Base-by-base conservation (phyloP, 805 yeast genomes). In the Maudiozyma bulderi region DNA sequence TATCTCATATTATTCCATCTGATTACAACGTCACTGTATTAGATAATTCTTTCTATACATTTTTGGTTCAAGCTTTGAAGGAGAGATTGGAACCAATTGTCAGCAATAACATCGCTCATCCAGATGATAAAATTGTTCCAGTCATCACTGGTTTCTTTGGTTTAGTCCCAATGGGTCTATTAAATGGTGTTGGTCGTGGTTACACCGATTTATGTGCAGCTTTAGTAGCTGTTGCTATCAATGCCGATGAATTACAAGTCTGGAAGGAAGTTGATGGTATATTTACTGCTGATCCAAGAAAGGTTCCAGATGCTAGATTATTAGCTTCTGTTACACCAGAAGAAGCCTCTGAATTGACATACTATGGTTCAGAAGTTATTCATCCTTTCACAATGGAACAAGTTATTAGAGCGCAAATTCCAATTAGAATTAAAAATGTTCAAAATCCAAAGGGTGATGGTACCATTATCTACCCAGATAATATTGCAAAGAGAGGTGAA, bases 181-280 rank as follows among this genome's bases (percentile, higher is more conserved):
- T 93, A 55, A 84, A 84, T 59, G 87, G 95, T 47, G 95, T 93
- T 49, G 99, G 99, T 43, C 81, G 99, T 63, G 99, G 99, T 38
- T 93, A 93, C 69, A 93, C 99, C 8, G 99, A 93, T 66, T 73
- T 93, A 58, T 93, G 99, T 73, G 99, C 99, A 15, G 99, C 98
- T 1, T 75, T 93, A 61, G 78, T 89, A 39, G 96, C 99, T 0
- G 98, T 93, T 31, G 99, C 97, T 1, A 69, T 84, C 45, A 79
- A 76, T 53, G 97, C 98, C 5, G 95, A 88, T 43, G 99, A 93
- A 69, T 74, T 93, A 53, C 99, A 93, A 71, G 87, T 93, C 45
- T 93, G 99, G 99, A 93, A 93, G 61, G 99, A 93, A 72, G 99
- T 93, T 47, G 99, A 93, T 65, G 99, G 99, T 59, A 93, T 93